phyloP scores from a whole-genome alignment of 257 asterid genomes.

The Solanum arcanum region DNA sequence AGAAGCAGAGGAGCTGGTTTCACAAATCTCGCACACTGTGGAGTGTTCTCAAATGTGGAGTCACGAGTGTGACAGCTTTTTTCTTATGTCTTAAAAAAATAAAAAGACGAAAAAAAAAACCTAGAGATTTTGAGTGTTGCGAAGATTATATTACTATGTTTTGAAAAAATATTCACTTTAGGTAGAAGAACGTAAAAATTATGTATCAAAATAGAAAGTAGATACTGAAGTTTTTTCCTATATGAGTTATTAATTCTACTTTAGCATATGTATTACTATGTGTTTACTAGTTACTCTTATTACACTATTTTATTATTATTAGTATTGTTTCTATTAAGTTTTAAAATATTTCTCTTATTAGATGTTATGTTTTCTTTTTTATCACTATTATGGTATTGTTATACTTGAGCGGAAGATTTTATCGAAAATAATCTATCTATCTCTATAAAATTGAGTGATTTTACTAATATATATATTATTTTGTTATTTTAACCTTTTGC shows the following conservation, averaged over 20 bases:
- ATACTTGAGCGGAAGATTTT: rapidly evolving
- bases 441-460: too few species aligned
- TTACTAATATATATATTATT: too few species aligned
- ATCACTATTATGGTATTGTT: too few species aligned
- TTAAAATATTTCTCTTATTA: too few species aligned
- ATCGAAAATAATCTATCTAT: rapidly evolving
- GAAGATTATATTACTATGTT: neutral
- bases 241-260: neutral
- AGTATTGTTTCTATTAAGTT: too few species aligned
- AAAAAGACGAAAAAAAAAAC: neutral
- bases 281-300: too few species aligned
- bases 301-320: too few species aligned
- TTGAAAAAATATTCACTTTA: rapidly evolving
- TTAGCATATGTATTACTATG: too few species aligned
- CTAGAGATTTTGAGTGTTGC: neutral
- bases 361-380: too few species aligned
- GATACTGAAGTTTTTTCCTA: too few species aligned
- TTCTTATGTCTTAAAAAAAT: neutral
- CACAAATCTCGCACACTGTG: neutral
- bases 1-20: neutral
- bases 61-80: neutral
- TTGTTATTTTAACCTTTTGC: neutral
- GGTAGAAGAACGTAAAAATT: neutral
- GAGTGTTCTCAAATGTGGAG: neutral
- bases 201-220: neutral